phyloP scores from a whole-genome alignment of 2,329 filamentous ascomycete species.

The Camillea tinctor region DNA sequence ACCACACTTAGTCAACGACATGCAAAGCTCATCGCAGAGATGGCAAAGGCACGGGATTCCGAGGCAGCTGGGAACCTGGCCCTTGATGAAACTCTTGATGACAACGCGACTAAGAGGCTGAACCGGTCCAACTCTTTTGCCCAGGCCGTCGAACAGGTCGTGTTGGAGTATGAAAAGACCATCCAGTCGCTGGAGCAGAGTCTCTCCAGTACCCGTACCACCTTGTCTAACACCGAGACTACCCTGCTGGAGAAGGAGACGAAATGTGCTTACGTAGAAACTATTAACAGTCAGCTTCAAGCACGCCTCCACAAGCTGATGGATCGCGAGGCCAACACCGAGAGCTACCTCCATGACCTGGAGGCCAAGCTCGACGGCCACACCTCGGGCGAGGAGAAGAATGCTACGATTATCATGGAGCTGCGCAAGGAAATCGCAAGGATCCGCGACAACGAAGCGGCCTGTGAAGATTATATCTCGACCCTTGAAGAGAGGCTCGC shows the following conservation, averaged over 20 bases:
- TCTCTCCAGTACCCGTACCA: slow-evolving; percentile 81
- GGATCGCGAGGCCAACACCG: slow-evolving; percentile 87
- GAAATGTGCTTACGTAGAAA: slow-evolving; percentile 89
- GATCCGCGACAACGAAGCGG: slow-evolving; percentile 83
- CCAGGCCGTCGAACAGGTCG: slow-evolving; percentile 91
- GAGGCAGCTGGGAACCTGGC: slow-evolving; percentile 59
- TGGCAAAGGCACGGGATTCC: slow-evolving; percentile 79
- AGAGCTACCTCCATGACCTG: slow-evolving; percentile 88
- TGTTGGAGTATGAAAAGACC: slow-evolving; percentile 97
- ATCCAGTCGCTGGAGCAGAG: slow-evolving; percentile 92
- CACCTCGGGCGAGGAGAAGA: slow-evolving; percentile 89
- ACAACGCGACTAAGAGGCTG: slow-evolving; percentile 80
- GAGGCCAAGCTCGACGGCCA: slow-evolving; percentile 89
- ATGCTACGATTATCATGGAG: slow-evolving; percentile 78
- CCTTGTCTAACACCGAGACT: slow-evolving; percentile 81
- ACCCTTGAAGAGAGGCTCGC: slow-evolving; percentile 93
- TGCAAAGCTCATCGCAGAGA: slow-evolving; percentile 90
- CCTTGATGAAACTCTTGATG: slow-evolving; percentile 64
- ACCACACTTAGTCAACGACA: slow-evolving; percentile 86
- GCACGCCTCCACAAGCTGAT: slow-evolving; percentile 86
- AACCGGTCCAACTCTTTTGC: slow-evolving; percentile 96
- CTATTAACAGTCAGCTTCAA: slow-evolving; percentile 86
- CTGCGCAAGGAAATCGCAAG: slow-evolving; percentile 88
- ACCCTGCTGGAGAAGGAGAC: slow-evolving; percentile 88
- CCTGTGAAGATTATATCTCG: slow-evolving; percentile 94